A percentile compares a stretch with the other conserved stretches of the same genome.
Conservation (phyloP, 139 green algal species). For the Auxenochlorella protothecoides region DNA sequence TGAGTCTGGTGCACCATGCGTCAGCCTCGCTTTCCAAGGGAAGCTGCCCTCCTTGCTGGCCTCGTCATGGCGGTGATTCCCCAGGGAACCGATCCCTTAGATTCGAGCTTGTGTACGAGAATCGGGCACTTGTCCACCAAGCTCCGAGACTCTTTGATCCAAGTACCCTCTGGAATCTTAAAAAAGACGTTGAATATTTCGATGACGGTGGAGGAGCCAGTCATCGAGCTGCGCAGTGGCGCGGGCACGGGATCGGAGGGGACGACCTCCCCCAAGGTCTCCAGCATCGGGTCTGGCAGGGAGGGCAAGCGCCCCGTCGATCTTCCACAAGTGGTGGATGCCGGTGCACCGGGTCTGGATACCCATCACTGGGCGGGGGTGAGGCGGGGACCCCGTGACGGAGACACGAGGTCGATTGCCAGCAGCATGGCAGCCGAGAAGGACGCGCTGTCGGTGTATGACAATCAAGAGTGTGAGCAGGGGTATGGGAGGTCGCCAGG, state of each 20-base stretch:
- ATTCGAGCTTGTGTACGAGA: too few species aligned
- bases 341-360: constrained; percentile 5
- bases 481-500: too few species aligned
- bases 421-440: constrained; percentile 15
- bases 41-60: too few species aligned
- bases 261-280: constrained; percentile 5
- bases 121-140: too few species aligned
- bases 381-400: not conserved
- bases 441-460: constrained; percentile 16
- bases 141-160: not conserved
- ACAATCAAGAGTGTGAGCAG: not conserved
- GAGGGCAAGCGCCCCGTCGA: not conserved
- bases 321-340: constrained; percentile 1
- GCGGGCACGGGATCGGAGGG: constrained; percentile 2
- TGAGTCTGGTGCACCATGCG: too few species aligned
- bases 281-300: not conserved
- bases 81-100: too few species aligned
- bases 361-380: constrained; percentile 12
- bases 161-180: not conserved
- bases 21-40: too few species aligned
- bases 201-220: not conserved
- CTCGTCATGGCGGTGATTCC: too few species aligned
- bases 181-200: not conserved
- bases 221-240: not conserved
- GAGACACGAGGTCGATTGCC: constrained; percentile 8